Evolutionary conservation across 768 basidiomycete genomes (phyloP), one percentile per base, ranked within the genome.

Genomic region (Auriscalpium orientale): DNA sequence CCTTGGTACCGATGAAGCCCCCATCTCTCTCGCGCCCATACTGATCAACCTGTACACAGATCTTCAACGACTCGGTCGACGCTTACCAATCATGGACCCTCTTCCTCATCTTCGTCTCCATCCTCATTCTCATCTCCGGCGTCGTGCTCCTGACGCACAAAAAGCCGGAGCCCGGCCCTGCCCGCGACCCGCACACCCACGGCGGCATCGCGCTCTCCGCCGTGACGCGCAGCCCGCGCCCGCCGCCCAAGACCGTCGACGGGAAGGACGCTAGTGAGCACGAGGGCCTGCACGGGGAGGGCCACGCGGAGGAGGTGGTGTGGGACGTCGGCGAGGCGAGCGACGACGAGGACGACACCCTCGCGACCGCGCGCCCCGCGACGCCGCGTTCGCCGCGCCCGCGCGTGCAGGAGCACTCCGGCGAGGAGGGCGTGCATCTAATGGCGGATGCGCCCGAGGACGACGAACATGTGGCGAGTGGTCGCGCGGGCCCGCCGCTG

Each of bases 91-190:
- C 87, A 22, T 95, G 93, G 94, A 83, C 85, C 0, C 82, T 98
- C 47, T 86, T 92, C 73, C 78, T 92, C 47, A 90, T 95, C 58
- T 93, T 91, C 65, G 70, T 84, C 43, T 94, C 93, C 2, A 95
- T 98, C 62, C 70, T 84, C 46, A 78, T 97, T 45, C 84, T 98
- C 54, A 87, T 98, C 46, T 83, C 80, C 0, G 95, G 95, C 10
- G 95, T 98, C 51, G 87, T 95, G n/a, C 81, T 98, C 1, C 76
- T 98, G 22, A 95, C 93, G 4, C 84, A 90, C 72, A 95, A 98
- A 75, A 93, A 95, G 64, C 87, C 91, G 0, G 88, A 90, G 38
- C 60, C 67, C 72, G 77, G 50, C 63, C 67, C 35, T 61, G 66
- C 53, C 62, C 67, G 57, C 11, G 46, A 62, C 59, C 58, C n/a